Conservation (phyloP, 768 basidiomycete species). For the Clathrus columnatus region DNA sequence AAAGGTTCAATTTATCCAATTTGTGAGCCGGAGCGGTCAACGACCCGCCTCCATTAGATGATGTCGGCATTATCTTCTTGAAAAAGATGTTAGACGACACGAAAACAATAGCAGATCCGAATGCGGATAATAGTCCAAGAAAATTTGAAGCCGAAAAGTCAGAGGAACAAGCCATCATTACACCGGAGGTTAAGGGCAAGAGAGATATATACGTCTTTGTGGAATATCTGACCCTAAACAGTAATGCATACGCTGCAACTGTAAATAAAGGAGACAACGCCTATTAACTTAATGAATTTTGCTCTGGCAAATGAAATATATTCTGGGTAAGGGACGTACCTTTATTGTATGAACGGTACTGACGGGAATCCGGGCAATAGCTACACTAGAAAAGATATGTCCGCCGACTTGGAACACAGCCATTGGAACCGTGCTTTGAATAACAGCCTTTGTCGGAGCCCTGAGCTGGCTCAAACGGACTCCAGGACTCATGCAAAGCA, state of each 20-base stretch:
- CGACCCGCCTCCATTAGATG: constrained; percentile 29
- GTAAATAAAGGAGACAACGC: constrained; percentile 96
- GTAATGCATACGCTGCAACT: constrained; percentile 86
- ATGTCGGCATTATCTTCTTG: constrained; percentile 90
- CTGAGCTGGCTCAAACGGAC: constrained; percentile 62
- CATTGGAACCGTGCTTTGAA: constrained; percentile 85
- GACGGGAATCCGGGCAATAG: constrained; percentile 92
- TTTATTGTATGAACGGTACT: constrained; percentile 99
- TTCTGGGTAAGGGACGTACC: constrained; percentile 38
- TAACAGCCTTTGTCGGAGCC: constrained; percentile 59
- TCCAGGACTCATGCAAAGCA: constrained; percentile 71
- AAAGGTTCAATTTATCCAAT: constrained; percentile 93
- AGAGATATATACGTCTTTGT: constrained; percentile 86
- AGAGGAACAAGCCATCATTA: constrained; percentile 95
- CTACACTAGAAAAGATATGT: constrained; percentile 96
- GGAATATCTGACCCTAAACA: constrained; percentile 93
- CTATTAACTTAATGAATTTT: constrained; percentile 36
- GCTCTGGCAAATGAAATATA: background rate
- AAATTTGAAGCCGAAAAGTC: constrained; percentile 83
- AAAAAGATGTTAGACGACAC: constrained; percentile 98
- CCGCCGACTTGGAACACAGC: constrained; percentile 96
- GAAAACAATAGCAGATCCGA: constrained; percentile 94
- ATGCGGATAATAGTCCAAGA: constrained; percentile 86
- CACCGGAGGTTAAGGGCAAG: constrained; percentile 89
- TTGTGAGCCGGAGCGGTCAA: constrained; percentile 45